These are phyloP conservation scores for Clonostachys byssicola DNA, from an alignment of 2,329 filamentous ascomycete genomes.

Conservation along the genomic window DNA sequence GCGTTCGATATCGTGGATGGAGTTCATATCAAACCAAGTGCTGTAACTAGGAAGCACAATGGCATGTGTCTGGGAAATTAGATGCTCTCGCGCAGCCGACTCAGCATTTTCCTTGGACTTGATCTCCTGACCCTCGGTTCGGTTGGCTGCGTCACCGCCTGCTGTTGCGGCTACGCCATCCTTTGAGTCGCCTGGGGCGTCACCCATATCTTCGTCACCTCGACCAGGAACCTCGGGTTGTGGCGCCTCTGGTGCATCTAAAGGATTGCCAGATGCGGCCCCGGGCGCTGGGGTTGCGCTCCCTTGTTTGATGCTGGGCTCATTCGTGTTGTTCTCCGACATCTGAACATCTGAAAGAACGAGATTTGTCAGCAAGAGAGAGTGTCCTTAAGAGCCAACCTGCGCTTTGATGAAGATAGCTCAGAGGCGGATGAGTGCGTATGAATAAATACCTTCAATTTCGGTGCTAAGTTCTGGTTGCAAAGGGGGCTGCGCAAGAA, in stretches of 20 bases:
- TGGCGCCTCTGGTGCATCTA: conserved; percentile 64
- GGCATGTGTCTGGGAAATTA: conserved; percentile 89
- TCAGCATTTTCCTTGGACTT: conserved; percentile 81
- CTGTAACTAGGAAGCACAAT: conserved; percentile 98
- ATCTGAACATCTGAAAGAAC: conserved; percentile 55
- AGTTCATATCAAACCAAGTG: conserved; percentile 98
- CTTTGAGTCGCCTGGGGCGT: conserved; percentile 51
- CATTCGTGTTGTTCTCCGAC: conserved; percentile 43
- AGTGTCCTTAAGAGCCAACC: neutral
- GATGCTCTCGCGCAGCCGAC: conserved; percentile 82
- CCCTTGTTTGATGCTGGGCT: conserved; percentile 55
- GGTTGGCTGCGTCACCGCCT: conserved; percentile 35
- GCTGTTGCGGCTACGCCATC: conserved; percentile 39
- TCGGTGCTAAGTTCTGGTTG: conserved; percentile 35
- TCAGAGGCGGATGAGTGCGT: too few species aligned
- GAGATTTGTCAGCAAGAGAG: neutral
- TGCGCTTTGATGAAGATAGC: neutral
- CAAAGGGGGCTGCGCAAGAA: conserved; percentile 50
- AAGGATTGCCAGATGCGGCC: conserved; percentile 54
- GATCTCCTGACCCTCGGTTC: conserved; percentile 41
- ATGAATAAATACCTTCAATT: conserved; percentile 37
- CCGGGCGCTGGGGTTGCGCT: conserved; percentile 54
- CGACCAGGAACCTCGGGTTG: conserved; percentile 44
- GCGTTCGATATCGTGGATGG: conserved; percentile 84
- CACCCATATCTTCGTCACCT: conserved; percentile 80